Conservation (phyloP, 2,329 filamentous ascomycete species). For the Ceratocystis variospora region DNA sequence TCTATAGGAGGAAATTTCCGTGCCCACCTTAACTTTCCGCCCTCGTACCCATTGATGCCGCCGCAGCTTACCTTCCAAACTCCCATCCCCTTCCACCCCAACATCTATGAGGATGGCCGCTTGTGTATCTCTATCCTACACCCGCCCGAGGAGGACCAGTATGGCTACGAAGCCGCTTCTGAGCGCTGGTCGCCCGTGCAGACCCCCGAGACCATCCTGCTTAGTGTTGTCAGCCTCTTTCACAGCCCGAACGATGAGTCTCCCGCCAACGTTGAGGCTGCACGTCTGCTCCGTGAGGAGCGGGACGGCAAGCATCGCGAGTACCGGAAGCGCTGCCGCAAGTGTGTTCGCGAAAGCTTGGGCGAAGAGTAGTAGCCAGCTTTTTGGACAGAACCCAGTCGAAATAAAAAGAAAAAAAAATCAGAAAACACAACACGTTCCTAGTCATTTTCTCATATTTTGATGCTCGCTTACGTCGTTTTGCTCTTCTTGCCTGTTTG, state of each 20-base stretch:
- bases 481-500: not conserved
- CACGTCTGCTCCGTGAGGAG: conserved; percentile 74
- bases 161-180: conserved; percentile 77
- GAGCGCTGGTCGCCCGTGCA: conserved; percentile 95
- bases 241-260: conserved; percentile 89
- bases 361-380: conserved; percentile 46
- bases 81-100: conserved; percentile 82
- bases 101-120: conserved; percentile 74
- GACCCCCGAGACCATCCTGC: conserved; percentile 82
- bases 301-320: conserved; percentile 46
- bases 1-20: conserved; percentile 75
- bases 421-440: not conserved
- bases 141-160: conserved; percentile 84
- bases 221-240: conserved; percentile 86
- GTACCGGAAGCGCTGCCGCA: conserved; percentile 65
- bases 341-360: conserved; percentile 67
- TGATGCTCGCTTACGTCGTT: not conserved
- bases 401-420: not conserved
- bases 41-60: conserved; percentile 73
- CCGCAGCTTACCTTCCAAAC: conserved; percentile 77
- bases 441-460: not conserved
- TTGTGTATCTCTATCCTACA: conserved; percentile 97
- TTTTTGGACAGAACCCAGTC: not conserved
- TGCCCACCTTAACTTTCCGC: conserved; percentile 68
- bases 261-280: conserved; percentile 89